Conservation (phyloP, 2,329 filamentous ascomycete species). For the Neonectria neomacrospora region DNA sequence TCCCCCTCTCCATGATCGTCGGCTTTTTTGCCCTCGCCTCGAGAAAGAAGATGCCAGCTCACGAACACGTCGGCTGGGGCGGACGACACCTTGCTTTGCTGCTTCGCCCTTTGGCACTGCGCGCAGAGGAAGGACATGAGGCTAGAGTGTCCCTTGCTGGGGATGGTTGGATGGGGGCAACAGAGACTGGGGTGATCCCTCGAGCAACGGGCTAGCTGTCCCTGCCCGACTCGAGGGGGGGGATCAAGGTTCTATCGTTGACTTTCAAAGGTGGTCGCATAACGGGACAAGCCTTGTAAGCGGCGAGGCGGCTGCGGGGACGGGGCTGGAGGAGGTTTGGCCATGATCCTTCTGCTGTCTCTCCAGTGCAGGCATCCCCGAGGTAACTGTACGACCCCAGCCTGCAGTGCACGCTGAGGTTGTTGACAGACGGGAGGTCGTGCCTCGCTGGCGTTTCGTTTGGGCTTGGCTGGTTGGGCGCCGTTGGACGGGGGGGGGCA, state of each 20-base stretch:
- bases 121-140: neutral
- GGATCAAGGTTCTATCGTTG: conserved; percentile 39
- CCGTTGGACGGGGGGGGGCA: conserved; percentile 1
- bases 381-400: conserved; percentile 1
- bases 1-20: conserved; percentile 21
- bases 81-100: conserved; percentile 9
- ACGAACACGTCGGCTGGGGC: conserved; percentile 28
- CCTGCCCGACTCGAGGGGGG: conserved; percentile 34
- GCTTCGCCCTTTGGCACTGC: conserved; percentile 12
- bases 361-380: conserved; percentile 13
- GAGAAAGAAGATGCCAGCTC: conserved; percentile 31
- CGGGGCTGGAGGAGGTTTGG: neutral
- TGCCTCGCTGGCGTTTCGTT: conserved; percentile 1
- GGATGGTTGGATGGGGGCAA: conserved; percentile 14
- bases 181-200: conserved; percentile 34
- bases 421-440: conserved; percentile 19
- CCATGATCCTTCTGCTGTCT: conserved; percentile 9
- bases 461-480: conserved; percentile 23
- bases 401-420: conserved; percentile 9
- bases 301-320: conserved; percentile 17
- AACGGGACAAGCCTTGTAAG: conserved; percentile 8
- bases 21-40: conserved; percentile 2
- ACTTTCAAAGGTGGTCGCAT: conserved; percentile 11
- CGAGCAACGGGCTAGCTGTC: conserved; percentile 28
- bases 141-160: conserved; percentile 2